Base-by-base conservation (phyloP, 176 grass and related monocot genomes). In the Oryza glumipatula region DNA sequence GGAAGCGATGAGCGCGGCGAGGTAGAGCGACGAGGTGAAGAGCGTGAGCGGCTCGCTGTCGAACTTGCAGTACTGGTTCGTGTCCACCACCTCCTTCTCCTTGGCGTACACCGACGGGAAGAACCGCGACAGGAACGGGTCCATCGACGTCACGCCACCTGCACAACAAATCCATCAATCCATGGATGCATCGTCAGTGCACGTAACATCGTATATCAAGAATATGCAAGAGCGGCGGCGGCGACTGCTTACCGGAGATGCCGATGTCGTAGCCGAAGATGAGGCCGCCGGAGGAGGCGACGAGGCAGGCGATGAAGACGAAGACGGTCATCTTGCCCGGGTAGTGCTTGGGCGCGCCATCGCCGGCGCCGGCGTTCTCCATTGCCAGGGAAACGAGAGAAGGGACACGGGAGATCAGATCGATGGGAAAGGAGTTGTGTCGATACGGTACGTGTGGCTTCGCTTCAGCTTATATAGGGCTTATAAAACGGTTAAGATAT, bases 1-100 rank as follows among this genome's bases (percentile, higher is more conserved):
- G 9, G 86, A 88, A 6, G 86, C 86, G 28, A 83, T 11, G 28
- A 88, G 86, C 6, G 80, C 80, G 41, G 74, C 86, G 43, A 97
- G 76, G 86, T 97, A 97, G 32, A 94, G 91, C 45, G 94, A 97
- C 6, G 94, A 94, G 15, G 94, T 97, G 91, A 97, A 97, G 72
- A 91, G 85, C 21, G 91, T 93, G 23, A 97, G 80, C 65, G 88
- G 48, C 82, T 46, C 84, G 80, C 94, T 94, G 87, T 97, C 87
- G 58, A 97, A 97, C 83, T 89, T 92, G 94, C 91, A 97, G 84
- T 97, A 97, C 69, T 94, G 89, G 84, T 94, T 97, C 0, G 74
- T 78, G 0, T 82, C 80, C 67, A 56, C 32, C 54, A 44, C 28
- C 86, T 65, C 30, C 86, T 72, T 32, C 86, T 88, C 86, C 74